Base-by-base conservation (phyloP, 805 yeast genomes). In the Schwanniomyces polymorphus region DNA sequence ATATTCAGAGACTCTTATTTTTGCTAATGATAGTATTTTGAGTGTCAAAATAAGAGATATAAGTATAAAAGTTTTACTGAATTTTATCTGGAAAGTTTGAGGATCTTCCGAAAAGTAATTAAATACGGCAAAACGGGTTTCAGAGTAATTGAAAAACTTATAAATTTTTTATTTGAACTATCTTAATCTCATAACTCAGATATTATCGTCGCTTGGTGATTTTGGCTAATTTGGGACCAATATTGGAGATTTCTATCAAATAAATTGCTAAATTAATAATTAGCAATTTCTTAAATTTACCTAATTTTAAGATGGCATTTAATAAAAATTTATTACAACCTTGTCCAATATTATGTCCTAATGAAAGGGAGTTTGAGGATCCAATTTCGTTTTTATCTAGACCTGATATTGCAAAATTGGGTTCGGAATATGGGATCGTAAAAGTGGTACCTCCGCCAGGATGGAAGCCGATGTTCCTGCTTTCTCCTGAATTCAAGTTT, bases 381-480 rank as follows among this genome's bases (percentile, higher is more conserved):
- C 85, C 85, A 16, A 78, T 81, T 25, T 64, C 58, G 18, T 81
- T 77, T 53, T 60, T 81, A 37, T 75, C 78, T 10, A 61, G 75
- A 17, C 58, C 62, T 1, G 76, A 71, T 38, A 58, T 75, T 9
- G 55, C 70, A 12, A 51, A 58, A 29, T 52, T 79, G 31, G 85
- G 85, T 4, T 63, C 64, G 7, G 54, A 69, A 42, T 79, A 63
- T 54, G 85, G 85, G 2, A 66, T 81, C n/a, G 61, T 81, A 27
- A 81, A 81, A 55, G 55, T 81, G 2, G 67, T 71, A 7, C 85
- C 85, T 5, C 85, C 85, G 0, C 45, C 52, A 14, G 64, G 57
- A n/a, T 81, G 84, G 84, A 60, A 59, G 41, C 84, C 85, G 0
- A 81, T 80, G 0, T 76, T 85, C 51, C 74, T 82, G 45, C 67